These are phyloP conservation scores for Thraustotheca clavata DNA, from an alignment of 352 stramenopile species.

Conservation along the genomic window DNA sequence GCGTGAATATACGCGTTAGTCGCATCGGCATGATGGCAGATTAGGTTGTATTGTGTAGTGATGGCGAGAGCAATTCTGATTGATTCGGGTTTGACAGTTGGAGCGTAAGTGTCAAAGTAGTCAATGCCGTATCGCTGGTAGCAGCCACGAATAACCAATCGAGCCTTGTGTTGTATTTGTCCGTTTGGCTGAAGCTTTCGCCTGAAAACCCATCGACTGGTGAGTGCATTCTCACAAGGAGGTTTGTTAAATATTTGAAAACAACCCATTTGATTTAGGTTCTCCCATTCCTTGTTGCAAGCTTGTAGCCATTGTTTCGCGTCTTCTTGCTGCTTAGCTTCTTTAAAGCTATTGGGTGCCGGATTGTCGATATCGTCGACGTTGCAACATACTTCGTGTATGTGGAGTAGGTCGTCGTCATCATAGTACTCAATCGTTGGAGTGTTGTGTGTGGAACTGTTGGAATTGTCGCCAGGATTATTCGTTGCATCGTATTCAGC, in stretches of 20 bases:
- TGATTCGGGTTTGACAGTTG: slow-evolving; percentile 15
- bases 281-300: slow-evolving; percentile 7
- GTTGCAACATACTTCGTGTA: not conserved
- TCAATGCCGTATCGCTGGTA: slow-evolving; percentile 14
- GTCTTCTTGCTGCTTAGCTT: slow-evolving; percentile 13
- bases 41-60: not conserved
- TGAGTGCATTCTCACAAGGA: not conserved
- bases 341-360: not conserved
- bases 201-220: not conserved
- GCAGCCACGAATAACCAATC: slow-evolving; percentile 9
- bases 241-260: slow-evolving; percentile 1
- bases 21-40: not conserved
- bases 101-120: slow-evolving; percentile 22
- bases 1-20: slow-evolving; percentile 15
- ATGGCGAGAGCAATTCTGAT: slow-evolving; percentile 5
- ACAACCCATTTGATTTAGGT: not conserved
- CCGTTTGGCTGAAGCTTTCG: slow-evolving; percentile 16
- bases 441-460: not conserved
- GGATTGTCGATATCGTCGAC: not conserved
- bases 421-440: not conserved
- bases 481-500: not conserved
- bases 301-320: not conserved
- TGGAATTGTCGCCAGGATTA: not conserved
- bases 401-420: not conserved
- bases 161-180: slow-evolving; percentile 17